phyloP scores from a whole-genome alignment of 805 yeast genomes.

The Sungouiozyma ichnusensis region DNA sequence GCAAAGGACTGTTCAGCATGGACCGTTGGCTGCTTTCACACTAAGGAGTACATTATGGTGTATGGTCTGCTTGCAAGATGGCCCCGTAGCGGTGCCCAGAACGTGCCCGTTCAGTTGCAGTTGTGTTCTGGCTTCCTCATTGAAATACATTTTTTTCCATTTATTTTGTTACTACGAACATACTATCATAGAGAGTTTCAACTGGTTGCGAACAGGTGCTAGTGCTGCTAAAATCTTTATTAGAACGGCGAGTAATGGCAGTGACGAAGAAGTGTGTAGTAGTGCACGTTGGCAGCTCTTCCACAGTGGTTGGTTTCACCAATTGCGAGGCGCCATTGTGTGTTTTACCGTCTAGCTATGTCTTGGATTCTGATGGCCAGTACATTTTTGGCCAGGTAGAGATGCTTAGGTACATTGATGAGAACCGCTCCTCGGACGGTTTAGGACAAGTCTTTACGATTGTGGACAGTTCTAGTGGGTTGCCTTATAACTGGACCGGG shows the following conservation, averaged over 20 bases:
- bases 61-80: too few species aligned
- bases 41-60: too few species aligned
- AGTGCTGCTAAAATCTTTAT: background rate
- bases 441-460: conserved; percentile 38
- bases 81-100: too few species aligned
- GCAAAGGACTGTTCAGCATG: too few species aligned
- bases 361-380: conserved; percentile 24
- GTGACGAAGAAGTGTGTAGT: conserved; percentile 43
- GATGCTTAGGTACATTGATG: conserved; percentile 16
- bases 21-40: too few species aligned
- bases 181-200: too few species aligned
- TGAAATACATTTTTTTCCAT: too few species aligned
- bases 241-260: conserved; percentile 1
- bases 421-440: conserved; percentile 3
- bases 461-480: conserved; percentile 38
- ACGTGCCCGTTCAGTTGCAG: too few species aligned
- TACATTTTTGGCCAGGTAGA: conserved; percentile 21
- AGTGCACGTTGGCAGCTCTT: conserved; percentile 55
- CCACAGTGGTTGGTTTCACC: conserved; percentile 63
- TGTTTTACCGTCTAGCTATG: conserved; percentile 47
- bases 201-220: background rate
- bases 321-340: conserved; percentile 52
- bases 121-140: too few species aligned
- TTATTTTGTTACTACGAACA: too few species aligned
- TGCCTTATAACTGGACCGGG: conserved; percentile 64